Percentiles rank a stretch among this genome's conserved stretches.
Conservation (phyloP, 345 rosid genomes). For the Leavenworthia alabamica region DNA sequence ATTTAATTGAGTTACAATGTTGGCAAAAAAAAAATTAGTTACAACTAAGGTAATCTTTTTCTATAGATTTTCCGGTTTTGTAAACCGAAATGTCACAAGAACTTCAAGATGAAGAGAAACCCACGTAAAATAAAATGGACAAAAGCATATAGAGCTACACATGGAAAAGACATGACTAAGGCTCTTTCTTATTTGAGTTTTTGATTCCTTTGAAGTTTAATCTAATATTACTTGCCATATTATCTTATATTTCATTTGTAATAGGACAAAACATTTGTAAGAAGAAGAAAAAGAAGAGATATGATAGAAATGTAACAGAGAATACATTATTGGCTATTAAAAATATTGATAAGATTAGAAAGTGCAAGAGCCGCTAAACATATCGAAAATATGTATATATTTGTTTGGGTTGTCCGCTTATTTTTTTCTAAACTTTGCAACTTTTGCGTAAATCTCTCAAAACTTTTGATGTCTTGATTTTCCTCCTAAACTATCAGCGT, state of each 20-base stretch:
- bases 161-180: constrained; percentile 95
- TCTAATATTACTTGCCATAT: background rate
- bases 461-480: no score
- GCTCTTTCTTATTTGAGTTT: constrained; percentile 27
- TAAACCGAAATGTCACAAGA: constrained; percentile 61
- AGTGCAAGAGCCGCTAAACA: constrained; percentile 45
- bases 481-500: no score
- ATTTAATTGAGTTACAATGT: no score
- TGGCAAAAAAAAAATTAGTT: no score
- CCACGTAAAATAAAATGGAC: constrained; percentile 97
- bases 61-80: constrained; percentile 75
- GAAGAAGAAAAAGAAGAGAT: constrained; percentile 91
- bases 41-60: background rate
- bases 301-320: constrained; percentile 71
- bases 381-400: constrained; percentile 45
- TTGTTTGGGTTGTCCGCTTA: no score
- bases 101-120: constrained; percentile 97
- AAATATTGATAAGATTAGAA: constrained; percentile 82
- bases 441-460: no score
- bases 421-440: no score
- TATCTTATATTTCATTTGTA: constrained; percentile 1
- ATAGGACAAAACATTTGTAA: constrained; percentile 88
- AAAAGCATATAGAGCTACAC: constrained; percentile 74
- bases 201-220: background rate
- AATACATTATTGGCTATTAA: constrained; percentile 72